Conservation (phyloP, 495 filamentous ascomycete genomes). For the Penicillium ochrochloron region DNA sequence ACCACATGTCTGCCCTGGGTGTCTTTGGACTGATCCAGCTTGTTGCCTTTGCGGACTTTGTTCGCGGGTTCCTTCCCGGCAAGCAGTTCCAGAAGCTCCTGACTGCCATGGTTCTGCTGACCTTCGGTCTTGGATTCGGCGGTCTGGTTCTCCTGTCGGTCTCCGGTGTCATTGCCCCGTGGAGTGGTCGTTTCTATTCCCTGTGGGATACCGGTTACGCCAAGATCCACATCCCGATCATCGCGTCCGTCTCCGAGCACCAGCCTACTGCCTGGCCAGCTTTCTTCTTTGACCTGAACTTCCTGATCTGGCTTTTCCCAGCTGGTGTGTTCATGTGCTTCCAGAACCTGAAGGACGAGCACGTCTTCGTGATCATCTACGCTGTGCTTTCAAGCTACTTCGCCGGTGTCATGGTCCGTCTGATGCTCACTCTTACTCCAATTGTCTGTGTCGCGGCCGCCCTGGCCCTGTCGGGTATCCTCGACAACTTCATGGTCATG, state of each 20-base stretch:
- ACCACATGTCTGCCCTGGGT: constrained; percentile 97
- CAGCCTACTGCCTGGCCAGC: constrained; percentile 99
- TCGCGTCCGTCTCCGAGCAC: constrained; percentile 98
- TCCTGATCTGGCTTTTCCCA: constrained; percentile 99
- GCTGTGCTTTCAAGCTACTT: constrained; percentile 96
- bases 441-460: constrained; percentile 96
- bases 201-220: constrained; percentile 99
- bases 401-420: constrained; percentile 97
- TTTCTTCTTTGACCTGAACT: constrained; percentile 98
- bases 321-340: constrained; percentile 99
- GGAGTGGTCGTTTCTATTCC: constrained; percentile 99
- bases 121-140: constrained; percentile 73
- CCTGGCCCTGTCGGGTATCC: constrained; percentile 82
- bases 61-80: constrained; percentile 83
- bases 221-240: constrained; percentile 99
- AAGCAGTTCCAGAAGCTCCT: constrained; percentile 91
- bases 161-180: constrained; percentile 90
- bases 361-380: constrained; percentile 98
- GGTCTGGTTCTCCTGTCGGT: constrained; percentile 82
- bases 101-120: constrained; percentile 75
- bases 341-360: constrained; percentile 89
- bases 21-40: constrained; percentile 96
- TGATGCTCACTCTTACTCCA: constrained; percentile 97
- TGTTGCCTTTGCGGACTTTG: constrained; percentile 89
- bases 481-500: constrained; percentile 80